Base-by-base conservation (phyloP, 495 filamentous ascomycete genomes). In the Pseudomonodictys pantanalensis region DNA sequence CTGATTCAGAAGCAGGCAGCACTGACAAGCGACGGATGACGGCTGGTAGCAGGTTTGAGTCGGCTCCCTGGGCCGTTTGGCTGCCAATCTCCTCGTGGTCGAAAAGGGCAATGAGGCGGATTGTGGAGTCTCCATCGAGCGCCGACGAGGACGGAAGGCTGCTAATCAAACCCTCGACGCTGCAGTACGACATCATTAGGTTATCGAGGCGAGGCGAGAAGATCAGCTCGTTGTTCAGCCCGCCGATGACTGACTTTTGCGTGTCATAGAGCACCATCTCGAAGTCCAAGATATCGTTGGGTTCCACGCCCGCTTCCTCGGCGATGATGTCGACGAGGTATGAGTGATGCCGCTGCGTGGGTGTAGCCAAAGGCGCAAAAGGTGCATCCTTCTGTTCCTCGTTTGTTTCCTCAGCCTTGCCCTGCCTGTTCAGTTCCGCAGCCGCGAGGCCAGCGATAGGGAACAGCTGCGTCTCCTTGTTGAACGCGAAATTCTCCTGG, bases 41-140 rank as follows among this genome's bases (percentile, higher is more conserved):
- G 28, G 90, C 83, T 0, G 93, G 95, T 3, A 99, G 83, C 22
- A 95, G 78, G 73, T 95, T 96, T 3, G 91, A 96, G 73, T 92
- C 84, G 2, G 93, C 93, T 64, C 93, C 93, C 65, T 99, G 95
- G 5, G 93, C 91, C 8, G 88, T 92, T 30, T 79, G 81, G 61
- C 89, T 95, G 44, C 93, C 95, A 67, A 97, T 92, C 68, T 99
- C 93, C 72, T 99, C 93, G 76, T 99, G 93, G 71, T 99, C 93
- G 71, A 97, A 99, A 65, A 91, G 85, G 22, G 90, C 84, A 66
- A 96, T 86, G 10, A 99, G 78, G 23, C 93, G 90, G 67, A 97
- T 96, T 35, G 81, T 83, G 2, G 82, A 74, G 64, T 97, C 93
- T 17, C 86, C 71, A 28, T 91, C 83, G 29, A 97, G 79, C 0